Evolutionary conservation across 1,284 basidiomycete genomes (phyloP), one percentile per base, ranked within the genome.

Genomic region (Schizophyllum amplum): DNA sequence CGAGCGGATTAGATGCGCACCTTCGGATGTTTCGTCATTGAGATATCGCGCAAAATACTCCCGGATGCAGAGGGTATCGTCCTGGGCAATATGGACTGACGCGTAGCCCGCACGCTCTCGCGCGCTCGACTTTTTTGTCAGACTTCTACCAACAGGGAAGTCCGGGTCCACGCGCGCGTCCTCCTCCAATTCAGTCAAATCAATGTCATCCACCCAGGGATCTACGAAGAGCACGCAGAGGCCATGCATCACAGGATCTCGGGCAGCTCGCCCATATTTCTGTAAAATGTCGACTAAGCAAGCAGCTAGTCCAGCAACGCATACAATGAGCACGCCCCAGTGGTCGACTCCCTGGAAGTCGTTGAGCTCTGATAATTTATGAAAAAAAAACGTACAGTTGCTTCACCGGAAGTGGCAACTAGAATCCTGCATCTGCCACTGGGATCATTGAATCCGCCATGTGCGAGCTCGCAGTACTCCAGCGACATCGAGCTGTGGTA

Each of bases 401-500:
- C 65, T 24, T 63, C 58, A 1, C 65, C 63, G 3, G 62, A 59
- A 1, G 66, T 67, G 0, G 65, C 57, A 33, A 63, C 55, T 3
- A 70, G 47, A 3, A 69, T 64, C 5, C 61, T 58, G 49, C 66
- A 70, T 0, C 22, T 47, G 2, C 66, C 64, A 25, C 61, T 54
- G 13, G 33, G 33, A 1, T 54, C 50, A 1, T 53, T 59, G 33
- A 67, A 68, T 17, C 55, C 53, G n/a, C 55, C 46, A 51, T 67
- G 63, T 7, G 55, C 51, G 13, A 55, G 9, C 22, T 61, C 23
- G 55, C 67, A 60, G 48, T 68, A 68, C 5, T 52, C 52, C 13
- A 59, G 55, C 2, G 66, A 70, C 68, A 70, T 70, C 0, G 52
- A 53, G 11, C 64, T 58, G 27, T 71, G 66, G 52, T 71, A 70